phyloP scores from a whole-genome alignment of 192 early-diverging fungal genomes.

The Backusella sp. region DNA sequence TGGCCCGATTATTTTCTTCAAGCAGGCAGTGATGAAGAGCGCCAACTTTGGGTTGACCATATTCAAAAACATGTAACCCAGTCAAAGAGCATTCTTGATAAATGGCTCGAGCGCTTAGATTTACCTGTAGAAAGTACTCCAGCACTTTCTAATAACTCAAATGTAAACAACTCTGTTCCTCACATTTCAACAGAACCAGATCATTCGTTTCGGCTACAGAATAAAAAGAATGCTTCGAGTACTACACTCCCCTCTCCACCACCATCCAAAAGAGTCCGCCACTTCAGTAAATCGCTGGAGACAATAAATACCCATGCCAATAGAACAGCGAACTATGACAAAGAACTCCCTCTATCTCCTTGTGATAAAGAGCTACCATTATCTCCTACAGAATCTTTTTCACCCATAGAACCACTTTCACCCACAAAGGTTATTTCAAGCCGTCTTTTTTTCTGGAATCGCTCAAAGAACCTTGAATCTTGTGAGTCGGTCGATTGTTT shows the following conservation, averaged over 20 bases:
- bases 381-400: not conserved
- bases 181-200: not conserved
- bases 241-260: not conserved
- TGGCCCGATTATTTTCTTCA: constrained; percentile 26
- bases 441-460: not conserved
- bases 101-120: constrained; percentile 36
- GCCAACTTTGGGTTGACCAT: constrained; percentile 16
- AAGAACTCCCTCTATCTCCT: not conserved
- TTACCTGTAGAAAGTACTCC: constrained; percentile 4
- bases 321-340: not conserved
- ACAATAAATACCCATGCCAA: not conserved
- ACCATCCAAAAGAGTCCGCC: not conserved
- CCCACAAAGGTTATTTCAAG: not conserved
- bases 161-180: not conserved
- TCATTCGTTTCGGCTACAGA: not conserved
- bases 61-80: constrained; percentile 10
- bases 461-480: not conserved
- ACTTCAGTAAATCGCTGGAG: not conserved
- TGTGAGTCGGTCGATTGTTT: not conserved
- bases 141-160: not conserved
- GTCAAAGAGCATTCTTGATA: constrained; percentile 29
- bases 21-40: constrained; percentile 18
- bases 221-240: constrained; percentile 4
- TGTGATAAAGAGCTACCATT: not conserved
- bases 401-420: not conserved